Base-by-base conservation (phyloP, 176 grass and related monocot genomes). In the Musa troglodytarum region DNA sequence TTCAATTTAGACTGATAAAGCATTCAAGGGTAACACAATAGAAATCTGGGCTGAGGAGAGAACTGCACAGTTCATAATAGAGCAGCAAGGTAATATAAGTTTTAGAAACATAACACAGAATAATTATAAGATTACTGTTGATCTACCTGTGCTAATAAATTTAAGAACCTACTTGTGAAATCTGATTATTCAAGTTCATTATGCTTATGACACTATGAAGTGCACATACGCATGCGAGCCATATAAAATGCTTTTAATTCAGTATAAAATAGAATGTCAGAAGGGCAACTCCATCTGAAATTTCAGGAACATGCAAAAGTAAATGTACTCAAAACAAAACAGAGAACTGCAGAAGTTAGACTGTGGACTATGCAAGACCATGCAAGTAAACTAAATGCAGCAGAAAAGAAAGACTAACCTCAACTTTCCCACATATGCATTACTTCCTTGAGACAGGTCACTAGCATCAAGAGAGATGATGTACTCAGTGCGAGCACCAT, bases 401-500 rank as follows among this genome's bases (percentile, higher is more conserved):
- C 28, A 81, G 16, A 82, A 43, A 75, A 76, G 13, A 50, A 62
- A 54, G 73, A 63, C 57, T 69, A 52, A 98, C 94, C 94, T 91
- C 68, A 98, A 72, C 52, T 93, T 98, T 80, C 94, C 94, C 73
- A 98, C 78, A 82, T 92, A 90, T 70, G 86, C 81, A 85, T 75
- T 98, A 73, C 94, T 91, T 83, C 91, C 86, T 80, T 84, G 90
- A 71, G 85, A 83, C 68, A 93, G 34, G 87, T 87, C 94, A 50
- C 91, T 90, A 29, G 83, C 89, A 82, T 98, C 90, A 77, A 88
- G 90, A 52, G 94, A 98, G 75, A 98, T 91, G 49, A 91, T 83
- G 79, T 93, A 98, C 69, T 93, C 94, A 59, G 87, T 85, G 77
- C 89, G 86, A 25, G 80, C 88, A 65, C 86, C 85, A 62, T 82